Conservation (phyloP, 2,329 filamentous ascomycete genomes). For the Gnomoniopsis smithogilvyi region DNA sequence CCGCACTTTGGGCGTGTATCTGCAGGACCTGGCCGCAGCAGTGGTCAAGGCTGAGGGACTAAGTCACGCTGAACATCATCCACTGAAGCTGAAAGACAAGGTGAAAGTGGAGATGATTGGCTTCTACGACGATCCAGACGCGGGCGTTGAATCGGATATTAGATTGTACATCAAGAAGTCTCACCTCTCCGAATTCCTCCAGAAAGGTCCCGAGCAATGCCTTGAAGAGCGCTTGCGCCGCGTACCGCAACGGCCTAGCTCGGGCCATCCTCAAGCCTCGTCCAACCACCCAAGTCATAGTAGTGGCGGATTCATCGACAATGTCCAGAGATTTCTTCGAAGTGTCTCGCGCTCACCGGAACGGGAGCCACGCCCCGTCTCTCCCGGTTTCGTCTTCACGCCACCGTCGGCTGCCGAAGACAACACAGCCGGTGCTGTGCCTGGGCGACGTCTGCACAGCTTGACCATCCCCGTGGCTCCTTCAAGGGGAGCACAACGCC, state of each 20-base stretch:
- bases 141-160: conserved; percentile 34
- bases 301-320: conserved; percentile 21
- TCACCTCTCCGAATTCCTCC: conserved; percentile 51
- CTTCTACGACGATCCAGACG: conserved; percentile 55
- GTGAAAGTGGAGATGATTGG: conserved; percentile 57
- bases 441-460: conserved; percentile 25
- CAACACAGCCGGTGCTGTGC: background rate
- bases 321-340: conserved; percentile 26
- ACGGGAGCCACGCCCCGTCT: conserved; percentile 16
- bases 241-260: background rate
- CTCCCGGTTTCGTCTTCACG: conserved; percentile 38
- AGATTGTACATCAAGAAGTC: conserved; percentile 50
- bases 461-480: conserved; percentile 31
- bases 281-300: conserved; percentile 5
- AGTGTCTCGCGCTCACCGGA: conserved; percentile 17
- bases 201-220: conserved; percentile 53
- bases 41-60: conserved; percentile 35
- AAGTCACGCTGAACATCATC: conserved; percentile 37
- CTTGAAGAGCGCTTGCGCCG: conserved; percentile 47
- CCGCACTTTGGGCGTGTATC: conserved; percentile 41
- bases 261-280: background rate
- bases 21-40: conserved; percentile 33
- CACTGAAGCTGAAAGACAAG: conserved; percentile 46
- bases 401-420: conserved; percentile 25
- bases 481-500: conserved; percentile 26